Conservation (phyloP, 225 moss, liverwort and hornwort species). For the Anthoceros angustus region DNA sequence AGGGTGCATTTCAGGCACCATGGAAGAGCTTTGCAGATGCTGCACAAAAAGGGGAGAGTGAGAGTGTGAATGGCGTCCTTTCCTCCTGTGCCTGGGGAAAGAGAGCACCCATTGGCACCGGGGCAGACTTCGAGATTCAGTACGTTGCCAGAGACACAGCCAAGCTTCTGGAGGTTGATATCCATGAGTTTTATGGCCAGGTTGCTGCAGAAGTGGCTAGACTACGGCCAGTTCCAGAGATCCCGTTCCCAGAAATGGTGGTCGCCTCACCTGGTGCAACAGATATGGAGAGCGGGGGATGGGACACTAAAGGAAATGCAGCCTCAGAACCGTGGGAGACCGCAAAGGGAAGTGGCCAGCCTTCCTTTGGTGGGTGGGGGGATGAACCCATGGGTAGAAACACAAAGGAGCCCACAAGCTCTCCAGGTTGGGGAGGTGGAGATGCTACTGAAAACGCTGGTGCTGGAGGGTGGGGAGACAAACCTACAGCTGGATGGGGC, state of each 20-base stretch:
- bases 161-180: background rate
- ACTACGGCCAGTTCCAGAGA: background rate
- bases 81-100: constrained; percentile 66
- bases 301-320: background rate
- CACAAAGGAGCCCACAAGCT: background rate
- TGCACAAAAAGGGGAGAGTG: constrained; percentile 52
- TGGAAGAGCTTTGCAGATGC: constrained; percentile 74
- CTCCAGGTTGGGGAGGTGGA: background rate
- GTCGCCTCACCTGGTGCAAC: background rate
- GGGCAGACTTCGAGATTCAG: constrained; percentile 26
- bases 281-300: background rate
- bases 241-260: background rate
- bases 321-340: background rate
- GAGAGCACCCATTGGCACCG: constrained; percentile 75
- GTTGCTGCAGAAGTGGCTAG: background rate
- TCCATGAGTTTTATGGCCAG: background rate
- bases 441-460: background rate
- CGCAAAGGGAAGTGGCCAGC: background rate
- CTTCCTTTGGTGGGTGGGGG: background rate
- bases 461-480: background rate
- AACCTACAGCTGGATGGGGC: background rate
- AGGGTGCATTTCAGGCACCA: constrained; percentile 87
- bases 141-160: background rate
- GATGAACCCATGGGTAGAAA: background rate
- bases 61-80: constrained; percentile 48